Base-by-base conservation (phyloP, 495 filamentous ascomycete genomes). In the Entonaema liquescens region DNA sequence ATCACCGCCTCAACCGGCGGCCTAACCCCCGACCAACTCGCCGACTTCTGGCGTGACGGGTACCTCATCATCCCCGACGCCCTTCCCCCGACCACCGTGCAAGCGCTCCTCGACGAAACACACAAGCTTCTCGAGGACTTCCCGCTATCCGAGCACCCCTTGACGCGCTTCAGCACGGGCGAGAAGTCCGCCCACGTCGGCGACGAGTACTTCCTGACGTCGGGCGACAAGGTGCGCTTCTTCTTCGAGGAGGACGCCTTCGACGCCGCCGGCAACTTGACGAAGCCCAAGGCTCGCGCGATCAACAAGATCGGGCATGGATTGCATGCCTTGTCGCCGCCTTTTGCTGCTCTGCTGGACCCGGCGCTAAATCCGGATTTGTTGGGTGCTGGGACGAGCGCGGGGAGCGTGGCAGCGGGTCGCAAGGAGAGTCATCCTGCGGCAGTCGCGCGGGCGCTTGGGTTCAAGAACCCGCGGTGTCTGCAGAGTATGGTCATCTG, bases 261-360 rank as follows among this genome's bases (percentile, higher is more conserved):
- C 74, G 84, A 89, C 76, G 61, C 82, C 2, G 71, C 33, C 28
- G 89, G 89, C 21, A 72, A 72, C 5, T 86, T 98, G 0, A 78
- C 81, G 4, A 92, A 93, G 66, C 93, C 95, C 19, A 96, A 94
- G 76, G 79, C 89, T 40, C 85, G 82, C 40, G 91, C 95, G 58
- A 90, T 99, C 74, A 99, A 99, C 84, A 99, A 99, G 79, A 97
- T 99, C 75, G 95, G 95, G 0, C 95, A 99, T 77, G 92, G 89
- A 52, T 85, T 99, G 31, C 95, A 99, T 80, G 83, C 77, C 0
- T 83, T 95, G 0, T 93, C 89, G 1, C 84, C 89, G 5, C 86
- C 89, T 0, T 98, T 98, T 79, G 82, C 85, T 7, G 70, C 83
- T 0, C 84, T 93, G 0, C 89, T 63, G 72, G 90, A 55, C 82